Evolutionary conservation across 352 stramenopile genomes (phyloP).

Genomic region (Phytophthora sansomeana): DNA sequence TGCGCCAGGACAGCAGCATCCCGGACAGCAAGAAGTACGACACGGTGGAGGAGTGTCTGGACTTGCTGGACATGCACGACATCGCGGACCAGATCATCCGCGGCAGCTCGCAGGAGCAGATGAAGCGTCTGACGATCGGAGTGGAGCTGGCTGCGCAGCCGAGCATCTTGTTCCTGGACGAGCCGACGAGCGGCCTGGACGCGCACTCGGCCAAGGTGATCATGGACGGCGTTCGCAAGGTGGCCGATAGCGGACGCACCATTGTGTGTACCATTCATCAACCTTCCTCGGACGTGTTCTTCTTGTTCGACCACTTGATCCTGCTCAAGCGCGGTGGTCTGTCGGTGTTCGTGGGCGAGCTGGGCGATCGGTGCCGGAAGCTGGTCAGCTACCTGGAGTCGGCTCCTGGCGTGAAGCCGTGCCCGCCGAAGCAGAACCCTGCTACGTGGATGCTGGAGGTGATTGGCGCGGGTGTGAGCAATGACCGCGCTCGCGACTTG

Average conservation of each 20-base stretch:
- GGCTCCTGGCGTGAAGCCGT: slow-evolving; percentile 41
- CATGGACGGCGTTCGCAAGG: slow-evolving; percentile 77
- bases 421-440: slow-evolving; percentile 44
- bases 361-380: slow-evolving; percentile 50
- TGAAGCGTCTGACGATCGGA: slow-evolving; percentile 67
- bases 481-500: slow-evolving; percentile 65
- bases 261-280: slow-evolving; percentile 91
- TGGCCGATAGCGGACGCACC: slow-evolving; percentile 62
- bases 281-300: too few species aligned
- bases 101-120: slow-evolving; percentile 46
- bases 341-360: slow-evolving; percentile 77
- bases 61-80: slow-evolving; percentile 37
- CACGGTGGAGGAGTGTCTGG: slow-evolving; percentile 38
- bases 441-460: slow-evolving; percentile 14
- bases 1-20: slow-evolving; percentile 51
- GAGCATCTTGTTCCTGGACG: slow-evolving; percentile 72
- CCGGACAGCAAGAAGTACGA: slow-evolving; percentile 41
- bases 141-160: slow-evolving; percentile 88
- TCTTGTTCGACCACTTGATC: slow-evolving; percentile 79
- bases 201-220: slow-evolving; percentile 74
- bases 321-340: slow-evolving; percentile 55
- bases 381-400: slow-evolving; percentile 7
- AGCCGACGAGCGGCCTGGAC: slow-evolving; percentile 81
- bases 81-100: slow-evolving; percentile 46
- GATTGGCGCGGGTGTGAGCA: slow-evolving; percentile 61